A percentile compares a stretch with the other conserved stretches of the same genome.
Conservation (phyloP, 495 filamentous ascomycete species). For the Penicillium herquei region DNA sequence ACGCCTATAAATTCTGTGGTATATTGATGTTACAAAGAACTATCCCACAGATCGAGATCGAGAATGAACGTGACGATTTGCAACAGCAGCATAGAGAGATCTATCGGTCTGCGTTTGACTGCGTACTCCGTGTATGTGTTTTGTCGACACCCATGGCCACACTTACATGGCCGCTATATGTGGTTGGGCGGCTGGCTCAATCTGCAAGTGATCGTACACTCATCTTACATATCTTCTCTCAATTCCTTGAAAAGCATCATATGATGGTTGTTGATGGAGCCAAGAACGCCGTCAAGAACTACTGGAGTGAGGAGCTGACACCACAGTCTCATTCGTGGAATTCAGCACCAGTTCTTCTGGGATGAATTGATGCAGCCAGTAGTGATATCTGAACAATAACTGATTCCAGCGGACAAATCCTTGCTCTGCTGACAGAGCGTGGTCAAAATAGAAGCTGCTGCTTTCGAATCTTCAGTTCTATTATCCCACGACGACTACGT, state of each 20-base stretch:
- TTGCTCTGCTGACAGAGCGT: too few species aligned
- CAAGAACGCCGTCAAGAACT: background rate
- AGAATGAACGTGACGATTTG: background rate
- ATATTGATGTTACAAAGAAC: conserved; percentile 2
- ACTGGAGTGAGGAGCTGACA: background rate
- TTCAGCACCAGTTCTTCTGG: conserved; percentile 1
- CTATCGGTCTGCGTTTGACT: conserved; percentile 9
- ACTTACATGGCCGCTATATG: conserved; percentile 14
- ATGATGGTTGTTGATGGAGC: conserved; percentile 19
- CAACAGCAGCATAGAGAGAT: background rate
- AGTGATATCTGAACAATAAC: too few species aligned
- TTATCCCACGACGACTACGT: too few species aligned
- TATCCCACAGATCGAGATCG: background rate
- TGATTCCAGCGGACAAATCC: too few species aligned
- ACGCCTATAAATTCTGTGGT: conserved; percentile 10
- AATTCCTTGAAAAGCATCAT: conserved; percentile 14
- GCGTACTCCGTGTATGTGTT: conserved; percentile 13
- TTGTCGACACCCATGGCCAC: conserved; percentile 15
- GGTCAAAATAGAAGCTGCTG: too few species aligned
- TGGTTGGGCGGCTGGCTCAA: conserved; percentile 9
- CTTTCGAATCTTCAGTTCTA: too few species aligned
- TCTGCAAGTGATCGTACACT: conserved; percentile 13
- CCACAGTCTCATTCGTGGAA: background rate
- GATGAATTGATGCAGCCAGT: background rate
- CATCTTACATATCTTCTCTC: conserved; percentile 15